Conservation (phyloP, 1,284 basidiomycete genomes). For the Gymnopus androsaceus region DNA sequence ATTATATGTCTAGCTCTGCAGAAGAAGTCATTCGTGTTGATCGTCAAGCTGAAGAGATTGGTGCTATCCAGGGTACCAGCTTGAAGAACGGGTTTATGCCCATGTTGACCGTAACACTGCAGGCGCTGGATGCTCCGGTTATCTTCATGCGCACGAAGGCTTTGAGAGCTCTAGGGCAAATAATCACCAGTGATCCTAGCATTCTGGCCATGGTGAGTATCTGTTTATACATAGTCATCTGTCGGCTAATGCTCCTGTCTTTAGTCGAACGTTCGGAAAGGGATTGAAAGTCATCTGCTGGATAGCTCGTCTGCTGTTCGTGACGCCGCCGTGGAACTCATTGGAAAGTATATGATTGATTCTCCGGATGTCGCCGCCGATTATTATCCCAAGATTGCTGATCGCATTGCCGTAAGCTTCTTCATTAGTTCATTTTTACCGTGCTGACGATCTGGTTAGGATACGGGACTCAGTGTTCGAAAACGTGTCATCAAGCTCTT, state of each 20-base stretch:
- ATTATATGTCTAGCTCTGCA: constrained; percentile 47
- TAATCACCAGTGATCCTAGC: constrained; percentile 85
- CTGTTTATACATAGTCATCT: neutral
- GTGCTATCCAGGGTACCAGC: constrained; percentile 59
- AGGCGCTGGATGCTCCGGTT: constrained; percentile 75
- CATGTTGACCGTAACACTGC: constrained; percentile 75
- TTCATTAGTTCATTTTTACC: neutral
- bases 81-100: constrained; percentile 79
- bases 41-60: constrained; percentile 72
- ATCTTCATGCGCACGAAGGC: constrained; percentile 93
- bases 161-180: constrained; percentile 80
- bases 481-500: constrained; percentile 95
- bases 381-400: constrained; percentile 85
- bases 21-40: constrained; percentile 71
- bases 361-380: constrained; percentile 81
- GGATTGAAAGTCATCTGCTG: constrained; percentile 86
- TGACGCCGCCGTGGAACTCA: constrained; percentile 92
- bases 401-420: constrained; percentile 78
- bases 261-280: constrained; percentile 72
- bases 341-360: constrained; percentile 93
- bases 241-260: constrained; percentile 5
- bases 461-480: constrained; percentile 89
- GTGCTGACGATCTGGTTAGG: constrained; percentile 45
- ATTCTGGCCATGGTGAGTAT: constrained; percentile 70
- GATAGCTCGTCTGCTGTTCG: constrained; percentile 93